Base-by-base conservation (phyloP, 2,329 filamentous ascomycete species). In the Tolypocladium sp. region DNA sequence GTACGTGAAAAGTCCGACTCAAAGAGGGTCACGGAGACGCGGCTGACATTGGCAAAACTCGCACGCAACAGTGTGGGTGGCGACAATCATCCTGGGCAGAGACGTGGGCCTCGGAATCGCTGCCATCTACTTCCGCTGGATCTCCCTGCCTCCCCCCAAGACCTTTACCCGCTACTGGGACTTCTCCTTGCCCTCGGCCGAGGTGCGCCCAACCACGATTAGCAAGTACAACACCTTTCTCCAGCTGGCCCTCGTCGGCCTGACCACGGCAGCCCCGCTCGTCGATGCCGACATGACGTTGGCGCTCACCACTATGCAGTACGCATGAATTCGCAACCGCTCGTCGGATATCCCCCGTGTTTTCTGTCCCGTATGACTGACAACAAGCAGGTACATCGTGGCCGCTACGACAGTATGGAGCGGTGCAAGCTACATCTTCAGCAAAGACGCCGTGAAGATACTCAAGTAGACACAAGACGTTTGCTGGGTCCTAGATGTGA, bases 121-220 rank as follows among this genome's bases (percentile, higher is more conserved):
- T 2, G 94, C 94, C 30, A 87, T 99, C 65, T 97, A 97, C 77
- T 97, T 94, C 74, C 88, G 94, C 63, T 97, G 91, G 84, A 95
- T 97, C 64, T 95, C 91, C 2, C 82, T 99, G 7, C 94, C 94
- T 0, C 87, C 90, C 0, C 94, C 94, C 2, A 97, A 97, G 76
- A 97, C 94, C 0, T 90, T 97, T 74, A 76, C 83, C 22, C 81
- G 94, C 22, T 99, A 97, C 75, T 99, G 94, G 94, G 94, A 99
- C 74, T 97, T 99, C 70, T 93, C 90, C 3, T 82, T 99, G 17
- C 94, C 91, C 2, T 90, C 87, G 44, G 91, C 91, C 3, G 90
- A 94, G 74, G 91, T 95, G 7, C 88, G 85, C 61, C 91, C 91
- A 1, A 94, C 91, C 0, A 88, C 82, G 1, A 90, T 95, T 62